Percentiles rank a stretch among this genome's conserved stretches.
These are phyloP conservation scores for Diplodia mutila DNA, from an alignment of 2,329 filamentous ascomycete species.

Conservation along the genomic window DNA sequence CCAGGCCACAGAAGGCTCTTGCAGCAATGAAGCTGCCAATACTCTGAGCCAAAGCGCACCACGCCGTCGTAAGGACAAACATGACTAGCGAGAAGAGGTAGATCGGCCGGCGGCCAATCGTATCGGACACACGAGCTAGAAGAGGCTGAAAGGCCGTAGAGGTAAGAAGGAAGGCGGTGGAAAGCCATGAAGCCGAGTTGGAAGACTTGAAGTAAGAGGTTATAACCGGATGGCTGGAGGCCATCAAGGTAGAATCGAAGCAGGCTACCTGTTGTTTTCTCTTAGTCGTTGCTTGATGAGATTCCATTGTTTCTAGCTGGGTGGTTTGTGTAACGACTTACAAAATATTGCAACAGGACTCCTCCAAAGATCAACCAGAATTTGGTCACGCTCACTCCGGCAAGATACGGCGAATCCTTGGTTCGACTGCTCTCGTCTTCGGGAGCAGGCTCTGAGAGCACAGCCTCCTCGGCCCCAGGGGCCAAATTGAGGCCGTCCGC, in stretches of 20 bases:
- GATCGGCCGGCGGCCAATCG: constrained; percentile 68
- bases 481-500: constrained; percentile 33
- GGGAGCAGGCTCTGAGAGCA: constrained; percentile 1
- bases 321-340: constrained; percentile 30
- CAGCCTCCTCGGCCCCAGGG: constrained; percentile 32
- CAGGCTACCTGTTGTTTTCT: constrained; percentile 37
- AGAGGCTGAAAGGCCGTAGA: constrained; percentile 77
- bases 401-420: constrained; percentile 31
- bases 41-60: constrained; percentile 69
- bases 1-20: constrained; percentile 71
- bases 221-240: constrained; percentile 78
- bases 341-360: constrained; percentile 44
- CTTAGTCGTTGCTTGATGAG: not conserved
- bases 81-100: constrained; percentile 67
- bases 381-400: constrained; percentile 37
- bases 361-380: constrained; percentile 45
- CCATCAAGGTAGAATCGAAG: constrained; percentile 82
- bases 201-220: constrained; percentile 78
- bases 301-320: too few species aligned
- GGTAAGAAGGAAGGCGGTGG: constrained; percentile 76
- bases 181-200: constrained; percentile 81
- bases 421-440: constrained; percentile 33
- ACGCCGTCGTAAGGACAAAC: constrained; percentile 67
- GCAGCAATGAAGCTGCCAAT: constrained; percentile 74
- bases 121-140: constrained; percentile 74